phyloP scores from a whole-genome alignment of 225 moss, liverwort and hornwort species.

The Ulota crispa region DNA sequence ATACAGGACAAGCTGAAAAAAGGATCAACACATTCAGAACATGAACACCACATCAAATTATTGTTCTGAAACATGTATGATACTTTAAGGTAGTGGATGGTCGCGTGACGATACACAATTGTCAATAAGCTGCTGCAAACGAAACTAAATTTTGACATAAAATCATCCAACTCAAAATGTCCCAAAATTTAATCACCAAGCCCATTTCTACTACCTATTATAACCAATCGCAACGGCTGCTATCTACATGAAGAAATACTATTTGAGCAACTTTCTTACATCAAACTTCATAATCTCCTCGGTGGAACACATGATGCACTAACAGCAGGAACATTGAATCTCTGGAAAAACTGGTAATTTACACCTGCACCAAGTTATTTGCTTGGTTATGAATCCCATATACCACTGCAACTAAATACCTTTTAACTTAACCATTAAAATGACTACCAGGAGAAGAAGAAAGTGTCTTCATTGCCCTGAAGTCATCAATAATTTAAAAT shows the following conservation, averaged over 20 bases:
- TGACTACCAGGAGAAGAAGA: no score
- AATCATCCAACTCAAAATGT: neutral
- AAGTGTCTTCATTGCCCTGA: no score
- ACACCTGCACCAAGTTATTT: constrained; percentile 25
- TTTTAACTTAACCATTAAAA: no score
- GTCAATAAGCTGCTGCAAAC: neutral
- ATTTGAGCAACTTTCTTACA: constrained; percentile 17
- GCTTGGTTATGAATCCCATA: neutral
- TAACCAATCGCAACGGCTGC: neutral
- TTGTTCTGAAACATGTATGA: neutral
- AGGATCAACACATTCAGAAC: neutral
- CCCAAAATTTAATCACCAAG: neutral
- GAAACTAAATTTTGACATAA: neutral
- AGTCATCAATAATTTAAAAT: no score
- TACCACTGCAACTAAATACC: neutral
- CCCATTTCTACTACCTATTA: neutral
- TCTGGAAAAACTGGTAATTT: constrained; percentile 13
- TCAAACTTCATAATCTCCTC: constrained; percentile 30
- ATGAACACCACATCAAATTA: neutral
- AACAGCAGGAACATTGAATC: constrained; percentile 26
- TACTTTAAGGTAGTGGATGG: neutral
- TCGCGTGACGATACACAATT: neutral
- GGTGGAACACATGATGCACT: constrained; percentile 29
- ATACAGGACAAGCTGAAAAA: neutral
- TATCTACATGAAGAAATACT: neutral